Evolutionary conservation across 73 alveolate species (phyloP).

Genomic region (Halteria grandinella): DNA sequence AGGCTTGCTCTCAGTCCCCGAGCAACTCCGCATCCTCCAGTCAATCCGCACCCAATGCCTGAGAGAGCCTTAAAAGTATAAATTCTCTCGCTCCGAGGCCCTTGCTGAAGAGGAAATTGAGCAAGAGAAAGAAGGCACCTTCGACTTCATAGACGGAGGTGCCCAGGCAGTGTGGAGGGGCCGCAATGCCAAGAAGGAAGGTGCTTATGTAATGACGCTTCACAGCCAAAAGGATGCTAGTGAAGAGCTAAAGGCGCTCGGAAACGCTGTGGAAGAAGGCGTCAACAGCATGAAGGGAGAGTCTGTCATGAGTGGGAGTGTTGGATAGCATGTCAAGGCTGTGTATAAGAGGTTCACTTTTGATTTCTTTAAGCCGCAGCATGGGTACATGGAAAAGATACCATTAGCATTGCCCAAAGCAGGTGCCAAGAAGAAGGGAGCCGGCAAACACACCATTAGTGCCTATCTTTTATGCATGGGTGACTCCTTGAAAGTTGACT

Average conservation of each 20-base stretch:
- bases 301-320: not conserved
- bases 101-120: constrained; percentile 20
- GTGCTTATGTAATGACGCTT: constrained; percentile 24
- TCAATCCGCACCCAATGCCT: not conserved
- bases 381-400: constrained; percentile 9
- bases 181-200: not conserved
- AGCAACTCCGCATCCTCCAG: not conserved
- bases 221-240: not conserved
- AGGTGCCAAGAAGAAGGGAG: constrained; percentile 21
- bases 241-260: constrained; percentile 14
- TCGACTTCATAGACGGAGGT: not conserved
- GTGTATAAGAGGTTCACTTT: constrained; percentile 23
- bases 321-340: not conserved
- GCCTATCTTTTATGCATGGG: not conserved
- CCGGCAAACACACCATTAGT: not conserved
- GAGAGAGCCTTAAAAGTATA: not conserved
- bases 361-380: constrained; percentile 17
- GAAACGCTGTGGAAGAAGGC: constrained; percentile 16
- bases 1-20: constrained; percentile 3
- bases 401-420: not conserved
- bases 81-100: not conserved
- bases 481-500: not conserved
- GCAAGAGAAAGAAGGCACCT: not conserved
- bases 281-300: constrained; percentile 16
- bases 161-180: not conserved